phyloP scores from a whole-genome alignment of 2,329 filamentous ascomycete species.

The Dactylellina haptotyla region DNA sequence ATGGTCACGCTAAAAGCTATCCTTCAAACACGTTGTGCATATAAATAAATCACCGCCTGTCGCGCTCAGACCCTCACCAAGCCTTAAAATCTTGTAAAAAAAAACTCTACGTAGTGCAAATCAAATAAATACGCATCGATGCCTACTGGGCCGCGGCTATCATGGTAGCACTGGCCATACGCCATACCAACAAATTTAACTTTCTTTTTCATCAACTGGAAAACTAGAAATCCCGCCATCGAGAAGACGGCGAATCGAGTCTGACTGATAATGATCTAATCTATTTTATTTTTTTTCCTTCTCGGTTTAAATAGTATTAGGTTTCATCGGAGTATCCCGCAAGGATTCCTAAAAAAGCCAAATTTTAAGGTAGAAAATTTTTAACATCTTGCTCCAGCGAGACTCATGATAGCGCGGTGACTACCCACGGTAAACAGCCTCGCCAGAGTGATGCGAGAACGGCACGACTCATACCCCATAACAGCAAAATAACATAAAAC shows the following conservation, averaged over 20 bases:
- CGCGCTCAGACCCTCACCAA: constrained; percentile 43
- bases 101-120: constrained; percentile 27
- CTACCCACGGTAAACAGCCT: not conserved
- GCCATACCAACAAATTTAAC: no score
- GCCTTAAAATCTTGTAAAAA: constrained; percentile 17
- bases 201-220: not conserved
- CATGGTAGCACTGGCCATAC: no score
- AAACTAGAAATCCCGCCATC: no score
- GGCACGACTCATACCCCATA: constrained; percentile 6
- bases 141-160: constrained; percentile 15
- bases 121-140: constrained; percentile 20
- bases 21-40: constrained; percentile 44
- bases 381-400: not conserved
- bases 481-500: no score
- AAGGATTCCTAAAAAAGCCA: not conserved
- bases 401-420: not conserved
- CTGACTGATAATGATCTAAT: no score
- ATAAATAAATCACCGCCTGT: constrained; percentile 40
- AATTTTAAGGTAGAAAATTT: not conserved
- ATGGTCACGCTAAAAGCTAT: constrained; percentile 1
- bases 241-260: no score
- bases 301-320: no score
- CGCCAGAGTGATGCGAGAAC: no score
- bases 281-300: no score
- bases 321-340: not conserved